phyloP scores from a whole-genome alignment of 179 eudicot genomes.

The Beta corolliflora region DNA sequence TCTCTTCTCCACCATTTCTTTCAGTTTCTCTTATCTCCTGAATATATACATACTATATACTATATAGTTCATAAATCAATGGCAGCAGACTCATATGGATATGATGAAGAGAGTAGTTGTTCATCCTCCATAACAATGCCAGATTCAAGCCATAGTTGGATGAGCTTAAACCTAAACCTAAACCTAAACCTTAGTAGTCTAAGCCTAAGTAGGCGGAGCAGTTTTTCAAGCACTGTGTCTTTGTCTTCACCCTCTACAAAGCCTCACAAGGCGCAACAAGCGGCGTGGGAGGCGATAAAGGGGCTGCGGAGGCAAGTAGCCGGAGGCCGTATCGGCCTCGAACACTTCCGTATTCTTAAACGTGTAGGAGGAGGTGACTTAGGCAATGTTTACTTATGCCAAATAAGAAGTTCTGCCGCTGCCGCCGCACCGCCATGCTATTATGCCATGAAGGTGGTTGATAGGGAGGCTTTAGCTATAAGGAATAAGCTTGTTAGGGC shows the following conservation, averaged over 20 bases:
- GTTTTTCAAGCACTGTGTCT: conserved; percentile 38
- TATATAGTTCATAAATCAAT: background rate
- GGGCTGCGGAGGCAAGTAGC: conserved; percentile 41
- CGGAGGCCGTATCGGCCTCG: conserved; percentile 54
- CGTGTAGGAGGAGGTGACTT: conserved; percentile 75
- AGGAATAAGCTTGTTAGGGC: conserved; percentile 72
- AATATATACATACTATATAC: no score
- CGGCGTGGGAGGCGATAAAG: conserved; percentile 72
- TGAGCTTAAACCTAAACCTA: conserved; percentile 46
- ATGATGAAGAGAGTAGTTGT: conserved; percentile 48
- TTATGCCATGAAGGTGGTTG: conserved; percentile 90
- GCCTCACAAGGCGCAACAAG: conserved; percentile 83
- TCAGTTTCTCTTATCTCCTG: background rate
- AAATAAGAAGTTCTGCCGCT: conserved; percentile 54
- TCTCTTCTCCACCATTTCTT: background rate
- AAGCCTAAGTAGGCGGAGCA: conserved; percentile 43
- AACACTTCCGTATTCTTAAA: conserved; percentile 62
- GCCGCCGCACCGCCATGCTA: conserved; percentile 44
- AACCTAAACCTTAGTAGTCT: conserved; percentile 41
- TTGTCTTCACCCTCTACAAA: conserved; percentile 34
- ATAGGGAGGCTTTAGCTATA: conserved; percentile 68
- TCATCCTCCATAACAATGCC: conserved; percentile 62
- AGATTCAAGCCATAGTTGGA: conserved; percentile 68
- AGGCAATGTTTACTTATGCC: conserved; percentile 73
- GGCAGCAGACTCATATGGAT: conserved; percentile 21